These are phyloP conservation scores for Chrysochromulina tobinii DNA, from an alignment of 78 protist genomes.

Conservation along the genomic window DNA sequence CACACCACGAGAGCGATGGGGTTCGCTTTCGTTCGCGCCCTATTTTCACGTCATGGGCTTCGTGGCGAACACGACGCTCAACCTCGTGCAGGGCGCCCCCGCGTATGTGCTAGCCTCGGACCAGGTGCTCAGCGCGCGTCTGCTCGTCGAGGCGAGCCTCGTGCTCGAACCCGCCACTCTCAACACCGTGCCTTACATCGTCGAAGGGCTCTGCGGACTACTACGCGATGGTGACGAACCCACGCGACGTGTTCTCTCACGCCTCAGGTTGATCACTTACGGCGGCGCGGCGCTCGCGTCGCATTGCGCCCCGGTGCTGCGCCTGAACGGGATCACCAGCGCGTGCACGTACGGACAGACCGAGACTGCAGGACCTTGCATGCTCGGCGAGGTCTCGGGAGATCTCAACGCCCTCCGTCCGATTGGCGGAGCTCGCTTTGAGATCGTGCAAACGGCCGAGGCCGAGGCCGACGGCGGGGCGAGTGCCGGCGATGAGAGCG, in stretches of 20 bases:
- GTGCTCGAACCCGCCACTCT: neutral
- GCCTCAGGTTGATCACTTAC: neutral
- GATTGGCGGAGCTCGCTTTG: too few species aligned
- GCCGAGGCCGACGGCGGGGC: too few species aligned
- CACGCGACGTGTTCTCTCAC: too few species aligned
- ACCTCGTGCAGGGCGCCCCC: neutral
- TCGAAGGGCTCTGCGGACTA: neutral
- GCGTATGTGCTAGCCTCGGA: neutral
- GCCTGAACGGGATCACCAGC: neutral
- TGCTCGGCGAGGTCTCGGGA: too few species aligned
- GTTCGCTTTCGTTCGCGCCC: neutral
- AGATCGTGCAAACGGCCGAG: too few species aligned
- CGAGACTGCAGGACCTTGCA: neutral
- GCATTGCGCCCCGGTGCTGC: neutral
- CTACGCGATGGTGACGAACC: neutral
- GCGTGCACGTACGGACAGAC: neutral
- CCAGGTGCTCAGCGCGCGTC: neutral
- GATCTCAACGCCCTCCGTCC: too few species aligned
- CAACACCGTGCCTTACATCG: neutral
- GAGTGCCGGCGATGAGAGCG: too few species aligned
- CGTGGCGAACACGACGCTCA: neutral
- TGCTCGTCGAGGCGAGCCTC: neutral
- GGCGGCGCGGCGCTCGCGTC: neutral
- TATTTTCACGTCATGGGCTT: slow-evolving; percentile 4
- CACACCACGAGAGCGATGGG: too few species aligned